Evolutionary conservation across 2,329 filamentous ascomycete genomes (phyloP), one percentile per base, ranked within the genome.

Genomic region (Madurella mycetomatis): DNA sequence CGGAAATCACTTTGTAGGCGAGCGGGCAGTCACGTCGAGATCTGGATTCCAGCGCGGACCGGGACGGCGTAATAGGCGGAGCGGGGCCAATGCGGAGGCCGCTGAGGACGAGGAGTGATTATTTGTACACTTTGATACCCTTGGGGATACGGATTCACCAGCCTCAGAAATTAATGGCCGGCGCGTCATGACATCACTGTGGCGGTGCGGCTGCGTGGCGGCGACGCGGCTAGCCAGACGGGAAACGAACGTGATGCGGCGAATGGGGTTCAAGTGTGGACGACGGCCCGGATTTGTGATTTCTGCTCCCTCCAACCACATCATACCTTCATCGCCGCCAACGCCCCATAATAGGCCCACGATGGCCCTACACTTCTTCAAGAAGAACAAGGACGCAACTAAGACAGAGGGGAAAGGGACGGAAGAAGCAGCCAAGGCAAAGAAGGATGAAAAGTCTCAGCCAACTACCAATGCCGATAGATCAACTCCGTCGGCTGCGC

Each of bases 381-480:
- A 81, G 67, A 86, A 84, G 67, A 72, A 77, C 65, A 85, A 84
- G 72, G 83, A 85, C 69, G 71, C 34, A 9, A 39, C 41, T 15
- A 55, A 55, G 43, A 12, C 16, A 9, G 53, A 37, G 34, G 34
- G 81, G 66, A 86, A 84, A 67, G 72, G 77, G 12, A 55, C 50
- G 43, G 11, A 13, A 15, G 47, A 8, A 5, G 46, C 43, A 17
- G 31, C 79, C 66, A 76, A 74, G 62, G 76, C 72, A 2, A 74
- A 82, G 55, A 79, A 82, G 62, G 70, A 64, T 5, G 65, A 67
- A 41, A 65, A 67, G 53, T 58, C 56, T 3, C 41, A 52, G 37
- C 17, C 32, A 30, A 43, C 15, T 5, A 9, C 25, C 15, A 31
- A 19, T 4, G 32, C 37, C 40, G 34, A 37, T 15, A 11, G 34